phyloP scores from a whole-genome alignment of 2,329 filamentous ascomycete genomes.

The Cytospora piceae region DNA sequence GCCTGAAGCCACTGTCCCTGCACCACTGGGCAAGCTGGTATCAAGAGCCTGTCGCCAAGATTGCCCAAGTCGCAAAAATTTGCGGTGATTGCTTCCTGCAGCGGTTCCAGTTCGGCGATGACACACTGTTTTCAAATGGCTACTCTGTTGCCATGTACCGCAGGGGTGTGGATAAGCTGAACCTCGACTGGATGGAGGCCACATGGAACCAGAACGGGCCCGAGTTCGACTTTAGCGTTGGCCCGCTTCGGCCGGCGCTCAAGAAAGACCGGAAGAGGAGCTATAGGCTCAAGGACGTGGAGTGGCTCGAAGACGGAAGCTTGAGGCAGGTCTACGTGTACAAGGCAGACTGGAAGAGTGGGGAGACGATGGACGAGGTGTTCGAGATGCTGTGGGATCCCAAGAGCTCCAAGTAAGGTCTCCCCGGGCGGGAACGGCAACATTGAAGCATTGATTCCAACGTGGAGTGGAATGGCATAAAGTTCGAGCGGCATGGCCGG shows the following conservation, averaged over 20 bases:
- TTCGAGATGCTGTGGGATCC: conserved; percentile 52
- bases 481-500: background rate
- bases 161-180: conserved; percentile 39
- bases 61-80: conserved; percentile 52
- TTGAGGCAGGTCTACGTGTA: conserved; percentile 61
- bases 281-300: conserved; percentile 52
- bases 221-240: conserved; percentile 57
- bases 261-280: conserved; percentile 52
- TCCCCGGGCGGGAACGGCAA: background rate
- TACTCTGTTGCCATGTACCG: conserved; percentile 59
- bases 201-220: conserved; percentile 55
- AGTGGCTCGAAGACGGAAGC: conserved; percentile 42
- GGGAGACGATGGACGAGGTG: conserved; percentile 50
- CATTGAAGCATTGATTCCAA: background rate
- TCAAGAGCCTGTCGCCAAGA: conserved; percentile 51
- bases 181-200: conserved; percentile 52
- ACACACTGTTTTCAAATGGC: conserved; percentile 60
- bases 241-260: conserved; percentile 50
- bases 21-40: conserved; percentile 70
- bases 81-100: conserved; percentile 64
- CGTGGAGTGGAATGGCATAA: conserved; percentile 6
- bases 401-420: background rate
- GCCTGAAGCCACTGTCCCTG: conserved; percentile 56
- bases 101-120: conserved; percentile 53
- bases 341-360: conserved; percentile 44